Conservation (phyloP, 192 early-diverging fungal genomes). For the Anaeromyces robustus region DNA sequence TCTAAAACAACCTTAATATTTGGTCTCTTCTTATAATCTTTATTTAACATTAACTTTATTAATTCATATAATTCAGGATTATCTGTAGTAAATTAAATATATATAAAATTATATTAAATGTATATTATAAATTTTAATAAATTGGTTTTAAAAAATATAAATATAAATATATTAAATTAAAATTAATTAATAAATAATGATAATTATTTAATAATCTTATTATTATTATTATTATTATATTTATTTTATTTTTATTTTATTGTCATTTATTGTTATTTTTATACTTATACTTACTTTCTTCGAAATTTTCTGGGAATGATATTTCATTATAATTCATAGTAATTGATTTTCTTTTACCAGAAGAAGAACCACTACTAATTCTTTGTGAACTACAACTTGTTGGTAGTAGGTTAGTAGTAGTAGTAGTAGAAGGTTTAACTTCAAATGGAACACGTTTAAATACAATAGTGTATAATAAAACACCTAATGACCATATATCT, state of each 20-base stretch:
- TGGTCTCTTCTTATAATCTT: slow-evolving; percentile 52
- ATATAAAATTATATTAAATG: too few relatives aligned
- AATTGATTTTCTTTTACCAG: slow-evolving; percentile 56
- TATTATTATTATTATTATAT: too few relatives aligned
- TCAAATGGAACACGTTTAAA: background rate
- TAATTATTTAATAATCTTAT: too few relatives aligned
- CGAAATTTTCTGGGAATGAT: slow-evolving; percentile 35
- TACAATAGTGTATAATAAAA: slow-evolving; percentile 4
- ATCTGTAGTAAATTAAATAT: background rate
- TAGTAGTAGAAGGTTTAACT: background rate
- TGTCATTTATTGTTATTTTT: too few relatives aligned
- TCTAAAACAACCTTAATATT: slow-evolving; percentile 58
- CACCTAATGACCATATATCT: slow-evolving; percentile 69
- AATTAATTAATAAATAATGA: too few relatives aligned
- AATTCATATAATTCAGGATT: slow-evolving; percentile 22
- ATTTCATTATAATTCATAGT: slow-evolving; percentile 46
- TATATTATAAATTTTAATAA: too few relatives aligned
- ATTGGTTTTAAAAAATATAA: too few relatives aligned
- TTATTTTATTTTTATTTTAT: too few relatives aligned
- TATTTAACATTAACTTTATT: slow-evolving; percentile 55
- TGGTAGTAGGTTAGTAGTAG: too few relatives aligned
- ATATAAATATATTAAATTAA: too few relatives aligned
- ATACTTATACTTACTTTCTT: too few relatives aligned
- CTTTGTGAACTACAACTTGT: background rate
- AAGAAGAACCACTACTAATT: slow-evolving; percentile 7